These are phyloP conservation scores for Cupressus sempervirens DNA, from an alignment of 75 land plant species.

Conservation along the genomic window DNA sequence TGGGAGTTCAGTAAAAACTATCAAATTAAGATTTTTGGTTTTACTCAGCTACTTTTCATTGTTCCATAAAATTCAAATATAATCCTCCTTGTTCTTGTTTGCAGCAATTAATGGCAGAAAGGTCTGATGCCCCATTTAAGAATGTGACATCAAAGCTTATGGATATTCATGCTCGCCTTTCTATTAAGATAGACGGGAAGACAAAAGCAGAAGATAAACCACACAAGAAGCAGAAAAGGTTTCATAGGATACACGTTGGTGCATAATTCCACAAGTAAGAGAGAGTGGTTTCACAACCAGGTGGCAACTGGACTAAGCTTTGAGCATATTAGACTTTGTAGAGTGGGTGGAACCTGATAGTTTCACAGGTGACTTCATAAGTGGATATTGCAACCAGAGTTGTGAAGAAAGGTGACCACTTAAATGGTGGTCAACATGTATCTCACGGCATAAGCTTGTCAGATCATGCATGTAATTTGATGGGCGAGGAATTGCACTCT, in stretches of 20 bases:
- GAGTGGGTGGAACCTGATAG: background rate
- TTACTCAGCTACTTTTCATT: background rate
- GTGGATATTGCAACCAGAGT: background rate
- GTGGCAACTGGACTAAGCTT: background rate
- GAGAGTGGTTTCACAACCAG: background rate
- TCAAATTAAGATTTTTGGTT: background rate
- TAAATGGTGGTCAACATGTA: background rate
- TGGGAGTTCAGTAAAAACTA: background rate
- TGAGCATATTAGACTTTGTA: background rate
- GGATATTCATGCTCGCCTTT: conserved; percentile 58
- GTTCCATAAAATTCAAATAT: background rate
- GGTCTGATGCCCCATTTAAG: conserved; percentile 81
- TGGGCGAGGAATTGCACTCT: background rate
- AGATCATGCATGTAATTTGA: background rate
- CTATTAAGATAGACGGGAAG: conserved; percentile 43
- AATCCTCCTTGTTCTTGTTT: background rate
- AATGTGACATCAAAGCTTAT: conserved; percentile 67
- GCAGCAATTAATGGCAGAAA: conserved; percentile 77
- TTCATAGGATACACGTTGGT: conserved; percentile 5
- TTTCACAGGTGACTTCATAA: background rate
- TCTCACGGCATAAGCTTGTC: background rate
- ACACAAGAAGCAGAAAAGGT: conserved; percentile 48
- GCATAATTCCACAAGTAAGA: background rate
- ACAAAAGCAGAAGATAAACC: conserved; percentile 23
- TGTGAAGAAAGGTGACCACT: background rate